phyloP scores from a whole-genome alignment of 345 rosid genomes.

The Dipteronia dyeriana region DNA sequence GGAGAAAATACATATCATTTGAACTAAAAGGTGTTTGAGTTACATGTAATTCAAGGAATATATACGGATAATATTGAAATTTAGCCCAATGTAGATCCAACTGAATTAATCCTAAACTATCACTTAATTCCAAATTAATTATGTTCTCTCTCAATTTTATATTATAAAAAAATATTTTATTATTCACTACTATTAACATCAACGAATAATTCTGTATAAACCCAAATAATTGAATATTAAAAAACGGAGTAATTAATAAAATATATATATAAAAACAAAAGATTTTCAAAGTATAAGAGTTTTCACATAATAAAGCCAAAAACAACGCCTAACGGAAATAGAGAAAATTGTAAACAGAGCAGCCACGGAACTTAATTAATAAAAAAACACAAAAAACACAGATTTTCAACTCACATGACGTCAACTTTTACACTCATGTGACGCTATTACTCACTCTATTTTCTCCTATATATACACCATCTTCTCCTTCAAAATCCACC shows the following conservation, averaged over 20 bases:
- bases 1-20: no score
- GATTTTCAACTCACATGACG: conserved; percentile 20
- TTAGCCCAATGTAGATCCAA: neutral
- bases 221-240: no score
- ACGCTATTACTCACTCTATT: neutral
- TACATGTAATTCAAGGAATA: no score
- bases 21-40: no score
- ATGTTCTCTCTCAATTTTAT: no score
- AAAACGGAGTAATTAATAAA: no score
- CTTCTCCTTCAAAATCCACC: neutral
- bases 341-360: conserved; percentile 17
- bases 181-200: neutral
- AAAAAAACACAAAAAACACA: neutral
- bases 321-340: conserved; percentile 21
- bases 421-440: neutral
- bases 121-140: no score
- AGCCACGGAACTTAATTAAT: conserved; percentile 23
- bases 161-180: no score
- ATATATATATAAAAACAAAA: neutral
- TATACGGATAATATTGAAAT: neutral
- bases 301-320: conserved; percentile 8
- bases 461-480: conserved; percentile 23
- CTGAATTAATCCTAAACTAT: no score
- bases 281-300: conserved; percentile 14
- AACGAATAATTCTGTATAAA: neutral